Evolutionary conservation across 1,284 basidiomycete species (phyloP), one percentile per base, ranked within the genome.

Genomic region (Puccinia hordei): DNA sequence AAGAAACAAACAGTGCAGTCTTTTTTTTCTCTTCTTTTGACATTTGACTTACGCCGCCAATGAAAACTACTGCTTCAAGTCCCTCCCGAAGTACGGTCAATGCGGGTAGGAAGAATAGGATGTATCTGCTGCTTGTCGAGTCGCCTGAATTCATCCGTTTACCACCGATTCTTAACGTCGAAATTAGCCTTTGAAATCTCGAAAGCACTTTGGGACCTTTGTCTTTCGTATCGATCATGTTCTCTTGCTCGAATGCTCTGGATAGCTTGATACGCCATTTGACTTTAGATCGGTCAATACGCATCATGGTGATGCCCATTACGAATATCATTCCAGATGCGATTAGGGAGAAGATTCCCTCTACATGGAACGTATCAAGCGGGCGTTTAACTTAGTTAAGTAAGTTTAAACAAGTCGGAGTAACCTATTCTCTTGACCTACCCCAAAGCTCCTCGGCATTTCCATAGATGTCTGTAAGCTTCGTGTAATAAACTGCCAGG

Each of bases 61-160:
- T 93, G 85, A 97, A 97, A 82, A 98, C 88, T 81, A 97, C 91
- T 0, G 93, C 94, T 86, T 98, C 95, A 83, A 97, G 88, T 84
- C 94, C 95, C 87, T 98, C 95, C 83, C 95, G 91, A 55, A 95
- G 87, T 53, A 98, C 92, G 4, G 94, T 96, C 84, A 97, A 90
- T 82, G 95, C 87, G 0, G 95, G 95, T 9, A 98, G 88, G 74
- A 95, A 84, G 88, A 98, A 94, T 55, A 98, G 88, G 0, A 91
- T 90, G 91, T 92, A 97, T 87, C 90, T 92, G 19, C 76, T 79
- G 22, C 68, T 82, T 72, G 24, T 81, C 49, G 2, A 69, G 63
- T 71, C 46, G 19, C 2, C 44, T 12, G 68, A 51, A 33, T 49
- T 71, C 1, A 4, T 71, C 13, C 51, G 19, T 51, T 19, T 75